Conservation (phyloP, 352 stramenopile species). For the Vaucheria bursata region DNA sequence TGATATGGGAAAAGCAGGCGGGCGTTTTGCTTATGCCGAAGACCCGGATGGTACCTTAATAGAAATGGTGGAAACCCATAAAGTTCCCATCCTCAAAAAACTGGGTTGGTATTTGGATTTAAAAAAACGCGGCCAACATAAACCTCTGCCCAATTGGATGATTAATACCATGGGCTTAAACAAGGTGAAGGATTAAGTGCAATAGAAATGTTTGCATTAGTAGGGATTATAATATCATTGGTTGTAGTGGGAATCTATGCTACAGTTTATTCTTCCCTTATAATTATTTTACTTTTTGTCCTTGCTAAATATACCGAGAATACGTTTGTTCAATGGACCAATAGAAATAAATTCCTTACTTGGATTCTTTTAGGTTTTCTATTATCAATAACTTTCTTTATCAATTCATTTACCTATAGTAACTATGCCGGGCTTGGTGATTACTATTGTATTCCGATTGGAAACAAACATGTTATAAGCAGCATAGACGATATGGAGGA, state of each 20-base stretch:
- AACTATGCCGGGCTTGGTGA: constrained; percentile 4
- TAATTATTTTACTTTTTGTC: constrained; percentile 10
- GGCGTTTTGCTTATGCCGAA: constrained; percentile 5
- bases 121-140: constrained; percentile 7
- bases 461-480: constrained; percentile 8
- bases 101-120: constrained; percentile 7
- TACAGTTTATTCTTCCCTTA: constrained; percentile 8
- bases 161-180: constrained; percentile 8
- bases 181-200: constrained; percentile 6
- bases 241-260: constrained; percentile 6
- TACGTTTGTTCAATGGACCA: constrained; percentile 7
- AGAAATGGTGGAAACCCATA: constrained; percentile 7
- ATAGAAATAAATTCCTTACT: constrained; percentile 9
- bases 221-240: constrained; percentile 9
- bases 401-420: constrained; percentile 9
- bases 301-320: constrained; percentile 8
- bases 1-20: constrained; percentile 5
- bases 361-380: constrained; percentile 8
- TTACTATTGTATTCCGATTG: constrained; percentile 8
- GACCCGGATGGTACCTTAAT: constrained; percentile 5
- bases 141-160: constrained; percentile 5
- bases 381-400: constrained; percentile 10
- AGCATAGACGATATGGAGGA: constrained; percentile 6
- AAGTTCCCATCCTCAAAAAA: constrained; percentile 8
- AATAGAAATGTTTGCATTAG: constrained; percentile 9